Evolutionary conservation across 129 eudicot genomes (phyloP).

Genomic region (Artemisia argyi): DNA sequence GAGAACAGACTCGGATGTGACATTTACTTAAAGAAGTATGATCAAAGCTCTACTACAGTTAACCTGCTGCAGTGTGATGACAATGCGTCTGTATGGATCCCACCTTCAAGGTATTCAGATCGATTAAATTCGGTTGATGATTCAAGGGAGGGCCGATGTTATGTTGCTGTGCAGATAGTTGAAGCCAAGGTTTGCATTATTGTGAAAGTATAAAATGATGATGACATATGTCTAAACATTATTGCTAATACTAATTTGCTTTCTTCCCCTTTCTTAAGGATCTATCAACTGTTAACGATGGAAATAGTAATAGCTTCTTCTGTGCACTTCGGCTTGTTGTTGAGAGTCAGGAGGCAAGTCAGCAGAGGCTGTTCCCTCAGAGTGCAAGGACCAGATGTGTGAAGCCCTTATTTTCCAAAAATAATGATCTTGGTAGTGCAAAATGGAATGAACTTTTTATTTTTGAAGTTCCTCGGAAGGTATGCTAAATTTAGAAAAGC

Average conservation of each 20-base stretch:
- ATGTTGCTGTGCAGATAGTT: conserved; percentile 70
- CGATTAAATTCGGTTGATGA: conserved; percentile 73
- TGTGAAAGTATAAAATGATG: not conserved
- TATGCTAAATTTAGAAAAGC: conserved; percentile 24
- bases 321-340: conserved; percentile 94
- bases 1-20: conserved; percentile 98
- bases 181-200: conserved; percentile 75
- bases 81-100: conserved; percentile 66
- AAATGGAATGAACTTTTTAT: conserved; percentile 94
- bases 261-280: conserved; percentile 51
- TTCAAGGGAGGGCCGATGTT: conserved; percentile 74
- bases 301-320: conserved; percentile 84
- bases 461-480: conserved; percentile 97
- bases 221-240: not conserved
- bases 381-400: conserved; percentile 97
- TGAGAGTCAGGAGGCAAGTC: conserved; percentile 77
- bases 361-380: conserved; percentile 93
- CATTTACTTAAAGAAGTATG: conserved; percentile 61
- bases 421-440: conserved; percentile 63
- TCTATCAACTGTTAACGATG: conserved; percentile 81
- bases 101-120: conserved; percentile 87
- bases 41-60: conserved; percentile 50
- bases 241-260: conserved; percentile 11
- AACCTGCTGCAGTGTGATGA: conserved; percentile 46
- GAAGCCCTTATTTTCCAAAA: conserved; percentile 47